Conservation (phyloP, 768 basidiomycete species). For the Termitomyces sp. region DNA sequence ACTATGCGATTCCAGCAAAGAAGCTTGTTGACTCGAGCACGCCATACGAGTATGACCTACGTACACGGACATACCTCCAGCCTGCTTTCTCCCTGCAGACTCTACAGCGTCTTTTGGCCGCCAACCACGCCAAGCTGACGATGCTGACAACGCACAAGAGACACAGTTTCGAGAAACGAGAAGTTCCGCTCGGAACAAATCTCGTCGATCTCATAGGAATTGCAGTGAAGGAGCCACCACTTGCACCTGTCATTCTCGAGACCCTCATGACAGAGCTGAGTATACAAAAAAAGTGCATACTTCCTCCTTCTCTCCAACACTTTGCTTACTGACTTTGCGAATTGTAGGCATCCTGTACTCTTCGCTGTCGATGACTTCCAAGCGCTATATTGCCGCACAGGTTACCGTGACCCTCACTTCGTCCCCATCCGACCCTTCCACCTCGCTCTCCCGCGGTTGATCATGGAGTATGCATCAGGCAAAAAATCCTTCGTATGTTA, state of each 20-base stretch:
- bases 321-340: background rate
- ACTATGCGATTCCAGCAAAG: conserved; percentile 18
- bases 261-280: conserved; percentile 57
- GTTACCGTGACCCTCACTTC: conserved; percentile 73
- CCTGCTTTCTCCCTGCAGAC: conserved; percentile 57
- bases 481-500: conserved; percentile 56
- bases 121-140: conserved; percentile 45
- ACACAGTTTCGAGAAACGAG: conserved; percentile 41
- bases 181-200: conserved; percentile 40
- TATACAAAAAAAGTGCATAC: conserved; percentile 56
- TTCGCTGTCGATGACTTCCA: conserved; percentile 89
- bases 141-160: conserved; percentile 34
- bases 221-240: conserved; percentile 46
- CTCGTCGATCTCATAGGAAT: conserved; percentile 51
- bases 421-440: conserved; percentile 66
- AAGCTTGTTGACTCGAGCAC: conserved; percentile 71
- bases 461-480: conserved; percentile 78
- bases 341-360: conserved; percentile 63
- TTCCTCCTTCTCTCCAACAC: background rate
- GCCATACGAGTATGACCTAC: conserved; percentile 65
- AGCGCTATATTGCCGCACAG: conserved; percentile 60
- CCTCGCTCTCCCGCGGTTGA: conserved; percentile 68
- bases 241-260: conserved; percentile 51
- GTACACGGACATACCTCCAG: conserved; percentile 75
- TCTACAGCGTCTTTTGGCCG: conserved; percentile 53